phyloP scores from a whole-genome alignment of 495 filamentous ascomycete species.

The Lophiotrema nucula region DNA sequence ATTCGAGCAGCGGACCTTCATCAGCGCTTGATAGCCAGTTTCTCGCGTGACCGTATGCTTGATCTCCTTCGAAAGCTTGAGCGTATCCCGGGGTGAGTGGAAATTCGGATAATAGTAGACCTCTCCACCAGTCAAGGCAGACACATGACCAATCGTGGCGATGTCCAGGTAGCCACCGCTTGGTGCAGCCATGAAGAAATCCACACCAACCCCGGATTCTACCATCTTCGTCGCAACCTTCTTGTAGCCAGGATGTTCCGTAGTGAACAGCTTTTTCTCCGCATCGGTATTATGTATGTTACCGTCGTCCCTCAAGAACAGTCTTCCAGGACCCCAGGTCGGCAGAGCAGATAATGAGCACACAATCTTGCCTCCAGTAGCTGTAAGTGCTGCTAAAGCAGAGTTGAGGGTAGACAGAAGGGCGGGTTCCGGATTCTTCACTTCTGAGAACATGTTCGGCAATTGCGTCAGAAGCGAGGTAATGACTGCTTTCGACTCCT shows the following conservation, averaged over 20 bases:
- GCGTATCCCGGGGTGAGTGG: constrained; percentile 76
- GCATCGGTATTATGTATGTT: constrained; percentile 83
- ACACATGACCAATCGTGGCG: constrained; percentile 85
- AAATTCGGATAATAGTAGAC: constrained; percentile 96
- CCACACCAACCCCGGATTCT: constrained; percentile 79
- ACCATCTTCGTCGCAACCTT: constrained; percentile 86
- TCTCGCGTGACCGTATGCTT: constrained; percentile 85
- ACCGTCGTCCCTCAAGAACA: constrained; percentile 82
- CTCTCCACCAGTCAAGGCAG: constrained; percentile 83
- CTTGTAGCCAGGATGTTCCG: constrained; percentile 80
- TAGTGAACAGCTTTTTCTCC: constrained; percentile 88
- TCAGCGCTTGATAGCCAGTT: constrained; percentile 92
- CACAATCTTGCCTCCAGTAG: constrained; percentile 89
- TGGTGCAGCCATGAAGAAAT: constrained; percentile 91
- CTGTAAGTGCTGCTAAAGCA: constrained; percentile 73
- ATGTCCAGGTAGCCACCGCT: constrained; percentile 89
- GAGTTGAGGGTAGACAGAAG: constrained; percentile 80
- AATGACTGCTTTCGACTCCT: constrained; percentile 85
- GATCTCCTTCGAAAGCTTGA: constrained; percentile 82
- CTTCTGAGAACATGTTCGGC: constrained; percentile 77
- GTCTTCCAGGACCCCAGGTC: constrained; percentile 81
- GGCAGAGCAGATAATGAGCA: constrained; percentile 81
- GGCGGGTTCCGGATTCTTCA: constrained; percentile 86
- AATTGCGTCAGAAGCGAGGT: constrained; percentile 76
- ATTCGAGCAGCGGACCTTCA: constrained; percentile 98